phyloP scores from a whole-genome alignment of 1,139 yeast genomes.

The Protomyces lactucae-debilis region DNA sequence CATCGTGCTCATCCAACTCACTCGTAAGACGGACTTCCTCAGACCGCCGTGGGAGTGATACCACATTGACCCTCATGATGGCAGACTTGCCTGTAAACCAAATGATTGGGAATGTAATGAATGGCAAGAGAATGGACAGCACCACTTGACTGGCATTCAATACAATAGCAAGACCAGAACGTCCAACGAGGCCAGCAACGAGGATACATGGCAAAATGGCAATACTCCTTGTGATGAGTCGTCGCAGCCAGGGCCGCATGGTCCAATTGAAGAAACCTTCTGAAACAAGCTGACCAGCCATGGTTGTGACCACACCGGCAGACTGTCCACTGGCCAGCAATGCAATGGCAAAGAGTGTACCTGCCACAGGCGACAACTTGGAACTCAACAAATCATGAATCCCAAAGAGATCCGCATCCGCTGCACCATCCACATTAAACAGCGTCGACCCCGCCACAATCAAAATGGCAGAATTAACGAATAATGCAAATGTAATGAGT shows the following conservation, averaged over 20 bases:
- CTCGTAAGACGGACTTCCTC: background rate
- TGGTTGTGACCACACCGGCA: slow-evolving; percentile 96
- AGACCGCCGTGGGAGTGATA: background rate
- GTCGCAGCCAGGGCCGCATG: slow-evolving; percentile 77
- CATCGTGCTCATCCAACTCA: background rate
- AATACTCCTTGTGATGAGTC: slow-evolving; percentile 73
- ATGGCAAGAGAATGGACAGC: slow-evolving; percentile 74
- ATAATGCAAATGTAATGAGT: slow-evolving; percentile 71
- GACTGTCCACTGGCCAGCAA: slow-evolving; percentile 93
- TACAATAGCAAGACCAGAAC: slow-evolving; percentile 76
- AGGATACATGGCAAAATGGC: slow-evolving; percentile 86
- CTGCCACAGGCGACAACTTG: slow-evolving; percentile 85
- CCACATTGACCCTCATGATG: slow-evolving; percentile 61
- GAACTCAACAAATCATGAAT: slow-evolving; percentile 68
- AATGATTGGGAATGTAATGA: slow-evolving; percentile 83
- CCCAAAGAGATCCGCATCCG: slow-evolving; percentile 79
- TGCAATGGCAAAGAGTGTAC: slow-evolving; percentile 85
- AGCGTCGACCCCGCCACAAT: slow-evolving; percentile 83
- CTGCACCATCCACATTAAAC: slow-evolving; percentile 63
- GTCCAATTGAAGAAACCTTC: slow-evolving; percentile 90
- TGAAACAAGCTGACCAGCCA: slow-evolving; percentile 94
- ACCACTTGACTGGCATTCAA: slow-evolving; percentile 86
- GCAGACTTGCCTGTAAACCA: slow-evolving; percentile 71
- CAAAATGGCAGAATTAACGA: slow-evolving; percentile 77
- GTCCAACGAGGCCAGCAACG: slow-evolving; percentile 72